Percentiles rank a stretch among this genome's conserved stretches.
These are phyloP conservation scores for Eimeria tenella DNA, from an alignment of 169 alveolate genomes.

Conservation along the genomic window DNA sequence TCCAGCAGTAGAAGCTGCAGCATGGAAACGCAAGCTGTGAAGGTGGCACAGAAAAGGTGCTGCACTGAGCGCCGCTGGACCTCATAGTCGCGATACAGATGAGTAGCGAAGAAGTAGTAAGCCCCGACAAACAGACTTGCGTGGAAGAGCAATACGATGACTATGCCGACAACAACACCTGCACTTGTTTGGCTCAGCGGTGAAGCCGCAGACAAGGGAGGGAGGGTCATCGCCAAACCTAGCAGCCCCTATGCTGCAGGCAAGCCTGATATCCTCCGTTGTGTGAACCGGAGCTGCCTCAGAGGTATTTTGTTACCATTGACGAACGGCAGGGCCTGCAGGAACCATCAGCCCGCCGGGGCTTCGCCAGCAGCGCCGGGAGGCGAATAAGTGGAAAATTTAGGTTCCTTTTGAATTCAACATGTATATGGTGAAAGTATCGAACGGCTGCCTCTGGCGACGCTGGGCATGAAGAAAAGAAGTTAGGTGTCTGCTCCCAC, in stretches of 20 bases:
- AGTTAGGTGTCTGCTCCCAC: background rate
- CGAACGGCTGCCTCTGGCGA: background rate
- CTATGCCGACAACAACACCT: slow-evolving; percentile 61
- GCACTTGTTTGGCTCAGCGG: slow-evolving; percentile 56
- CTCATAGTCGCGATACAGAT: slow-evolving; percentile 73
- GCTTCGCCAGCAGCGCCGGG: too few relatives aligned
- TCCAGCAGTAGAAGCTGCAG: slow-evolving; percentile 76
- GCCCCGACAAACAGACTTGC: slow-evolving; percentile 69
- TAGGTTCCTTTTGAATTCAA: background rate
- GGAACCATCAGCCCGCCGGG: too few relatives aligned
- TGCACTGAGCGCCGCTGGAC: slow-evolving; percentile 66
- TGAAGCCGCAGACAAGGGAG: slow-evolving; percentile 67
- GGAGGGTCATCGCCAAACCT: slow-evolving; percentile 52
- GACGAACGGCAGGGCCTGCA: too few relatives aligned
- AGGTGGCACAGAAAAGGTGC: slow-evolving; percentile 67
- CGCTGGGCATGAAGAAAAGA: background rate
- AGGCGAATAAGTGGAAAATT: too few relatives aligned
- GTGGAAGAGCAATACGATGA: slow-evolving; percentile 67
- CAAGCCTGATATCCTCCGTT: background rate
- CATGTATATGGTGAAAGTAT: background rate
- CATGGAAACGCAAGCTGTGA: slow-evolving; percentile 74
- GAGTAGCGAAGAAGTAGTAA: slow-evolving; percentile 73
- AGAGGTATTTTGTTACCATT: too few relatives aligned
- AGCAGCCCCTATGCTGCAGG: slow-evolving; percentile 12
- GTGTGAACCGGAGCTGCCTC: background rate